Evolutionary conservation across 805 yeast species (phyloP).

Genomic region (Cyberlindnera galapagoensis): DNA sequence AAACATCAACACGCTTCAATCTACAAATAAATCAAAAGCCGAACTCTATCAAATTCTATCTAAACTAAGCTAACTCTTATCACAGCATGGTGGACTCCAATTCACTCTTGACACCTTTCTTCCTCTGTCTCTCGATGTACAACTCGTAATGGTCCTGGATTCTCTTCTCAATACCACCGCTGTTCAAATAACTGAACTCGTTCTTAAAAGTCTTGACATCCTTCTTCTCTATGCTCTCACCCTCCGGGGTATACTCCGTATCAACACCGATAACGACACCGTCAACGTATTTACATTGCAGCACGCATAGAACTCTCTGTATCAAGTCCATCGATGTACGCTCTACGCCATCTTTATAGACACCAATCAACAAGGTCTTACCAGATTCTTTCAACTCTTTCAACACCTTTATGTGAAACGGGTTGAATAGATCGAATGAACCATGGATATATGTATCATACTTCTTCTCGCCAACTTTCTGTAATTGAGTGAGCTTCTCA

Average conservation of each 20-base stretch:
- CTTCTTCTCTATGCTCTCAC: not conserved
- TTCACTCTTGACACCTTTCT: slow-evolving; percentile 77
- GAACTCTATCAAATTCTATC: too few relatives aligned
- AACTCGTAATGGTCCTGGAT: slow-evolving; percentile 61
- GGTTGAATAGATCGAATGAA: slow-evolving; percentile 86
- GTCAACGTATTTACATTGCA: slow-evolving; percentile 83
- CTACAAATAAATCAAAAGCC: too few relatives aligned
- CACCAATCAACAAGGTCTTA: slow-evolving; percentile 54
- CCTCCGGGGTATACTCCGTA: slow-evolving; percentile 7
- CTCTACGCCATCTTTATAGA: slow-evolving; percentile 59
- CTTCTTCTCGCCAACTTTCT: slow-evolving; percentile 14
- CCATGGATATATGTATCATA: slow-evolving; percentile 61
- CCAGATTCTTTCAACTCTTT: slow-evolving; percentile 35
- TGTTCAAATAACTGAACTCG: slow-evolving; percentile 56
- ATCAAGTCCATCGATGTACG: slow-evolving; percentile 83
- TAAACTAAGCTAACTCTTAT: too few relatives aligned
- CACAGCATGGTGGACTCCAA: slow-evolving; percentile 33
- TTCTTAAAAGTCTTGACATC: slow-evolving; percentile 38
- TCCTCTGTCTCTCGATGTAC: slow-evolving; percentile 81
- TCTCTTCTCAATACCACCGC: slow-evolving; percentile 67
- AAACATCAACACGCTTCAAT: too few relatives aligned
- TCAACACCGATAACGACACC: slow-evolving; percentile 49
- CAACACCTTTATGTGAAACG: slow-evolving; percentile 82
- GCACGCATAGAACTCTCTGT: slow-evolving; percentile 80
- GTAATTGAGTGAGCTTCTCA: slow-evolving; percentile 19